These are phyloP conservation scores for Colletotrichum caudatum DNA, from an alignment of 2,329 filamentous ascomycete genomes.

Conservation along the genomic window DNA sequence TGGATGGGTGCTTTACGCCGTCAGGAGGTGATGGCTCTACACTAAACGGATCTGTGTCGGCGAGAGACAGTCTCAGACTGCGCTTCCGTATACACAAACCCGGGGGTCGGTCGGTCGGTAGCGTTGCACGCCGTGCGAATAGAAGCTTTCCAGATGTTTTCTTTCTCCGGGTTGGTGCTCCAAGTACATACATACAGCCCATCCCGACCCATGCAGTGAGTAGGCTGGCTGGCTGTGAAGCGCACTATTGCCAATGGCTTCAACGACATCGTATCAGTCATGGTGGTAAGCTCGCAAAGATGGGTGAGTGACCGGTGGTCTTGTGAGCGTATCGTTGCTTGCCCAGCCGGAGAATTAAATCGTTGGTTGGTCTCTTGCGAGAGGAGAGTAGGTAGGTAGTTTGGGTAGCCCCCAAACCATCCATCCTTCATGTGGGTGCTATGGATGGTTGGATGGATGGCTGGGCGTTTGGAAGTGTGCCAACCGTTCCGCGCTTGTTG, in stretches of 20 bases:
- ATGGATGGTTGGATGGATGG: not conserved
- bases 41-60: slow-evolving; percentile 12
- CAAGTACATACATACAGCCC: not conserved
- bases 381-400: not conserved
- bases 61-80: slow-evolving; percentile 28
- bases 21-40: slow-evolving; percentile 6
- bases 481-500: slow-evolving; percentile 7
- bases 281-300: slow-evolving; percentile 25
- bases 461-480: slow-evolving; percentile 9
- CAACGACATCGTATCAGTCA: slow-evolving; percentile 6
- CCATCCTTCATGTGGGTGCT: not conserved
- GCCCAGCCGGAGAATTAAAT: slow-evolving; percentile 26
- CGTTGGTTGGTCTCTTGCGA: slow-evolving; percentile 21
- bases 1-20: slow-evolving; percentile 33
- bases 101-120: slow-evolving; percentile 15
- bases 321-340: slow-evolving; percentile 20
- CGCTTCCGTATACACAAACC: slow-evolving; percentile 7
- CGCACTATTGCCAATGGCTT: slow-evolving; percentile 5
- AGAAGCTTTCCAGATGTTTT: slow-evolving; percentile 36
- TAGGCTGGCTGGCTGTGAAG: slow-evolving; percentile 9
- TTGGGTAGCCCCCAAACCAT: slow-evolving; percentile 1
- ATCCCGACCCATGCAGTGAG: not conserved
- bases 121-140: slow-evolving; percentile 28
- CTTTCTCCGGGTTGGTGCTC: slow-evolving; percentile 16
- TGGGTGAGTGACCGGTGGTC: not conserved